Base-by-base conservation (phyloP, 495 filamentous ascomycete genomes). In the Penicillium chermesinum region DNA sequence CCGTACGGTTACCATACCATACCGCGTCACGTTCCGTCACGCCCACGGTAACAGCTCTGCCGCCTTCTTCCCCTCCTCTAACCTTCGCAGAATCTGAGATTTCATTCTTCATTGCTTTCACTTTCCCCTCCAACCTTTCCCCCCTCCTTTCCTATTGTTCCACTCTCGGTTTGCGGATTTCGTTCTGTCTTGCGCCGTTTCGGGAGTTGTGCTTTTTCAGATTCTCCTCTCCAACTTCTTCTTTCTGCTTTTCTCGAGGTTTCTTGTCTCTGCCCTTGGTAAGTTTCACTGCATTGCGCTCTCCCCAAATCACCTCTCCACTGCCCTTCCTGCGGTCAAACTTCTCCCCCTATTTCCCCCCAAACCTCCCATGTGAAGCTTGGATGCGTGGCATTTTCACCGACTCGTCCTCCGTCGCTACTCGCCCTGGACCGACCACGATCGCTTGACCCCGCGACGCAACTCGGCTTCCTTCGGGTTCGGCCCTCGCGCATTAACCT, bases 61-160 rank as follows among this genome's bases (percentile, higher is more conserved):
- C 68, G 71, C 64, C 72, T 64, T 62, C 63, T 62, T 65, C 50
- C 59, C 56, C 54, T 51, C 46, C 36, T 59, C 57, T 50, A 53
- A 53, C 45, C 51, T 60, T 44, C 47, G 51, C 48, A 52, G 40
- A 54, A 58, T 62, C 46, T 59, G 58, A 65, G 54, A 64, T 61
- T 67, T 68, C 64, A 54, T 71, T 67, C 69, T 71, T 73, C 69
- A 67, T 69, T 59, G 61, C 65, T 62, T 65, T 58, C 64, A 30
- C 57, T 63, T 64, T 61, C 55, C 55, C 64, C 54, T 57, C 59
- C 50, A 59, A 55, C 54, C 57, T 43, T 50, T 52, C 50, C 56
- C 55, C 53, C 54, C 62, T 52, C 62, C 61, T 61, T 67, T 64
- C 59, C 53, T 62, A 60, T 66, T 63, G 54, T 61, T 61, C 57